Evolutionary conservation across 768 basidiomycete genomes (phyloP), one percentile per base, ranked within the genome.

Genomic region (Psilocybe cyanescens): DNA sequence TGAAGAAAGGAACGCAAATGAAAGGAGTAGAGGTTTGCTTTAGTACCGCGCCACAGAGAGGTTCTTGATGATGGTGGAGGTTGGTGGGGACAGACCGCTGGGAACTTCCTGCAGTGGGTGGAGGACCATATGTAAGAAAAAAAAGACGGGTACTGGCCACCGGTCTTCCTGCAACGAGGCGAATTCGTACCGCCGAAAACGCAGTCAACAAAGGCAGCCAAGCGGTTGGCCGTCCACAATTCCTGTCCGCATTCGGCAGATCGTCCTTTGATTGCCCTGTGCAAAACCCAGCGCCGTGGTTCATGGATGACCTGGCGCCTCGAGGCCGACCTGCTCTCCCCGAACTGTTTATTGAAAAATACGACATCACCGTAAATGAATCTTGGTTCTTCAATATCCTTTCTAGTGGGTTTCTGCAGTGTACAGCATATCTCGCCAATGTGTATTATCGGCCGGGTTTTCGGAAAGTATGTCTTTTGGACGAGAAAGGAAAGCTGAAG

Each of bases 401-500:
- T 24, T 11, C 56, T 24, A 51, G 33, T 31, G 39, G 11, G 46
- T 24, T 35, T 35, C 11, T 7, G 3, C 33, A 7, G 33, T 35
- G 7, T 2, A 35, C 33, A 35, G 24, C 33, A 35, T 35, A 35
- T 35, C 33, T 35, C 11, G 6, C 33, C 33, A 35, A 35, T 35
- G 11, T 35, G 4, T 44, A 44, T 16, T n/a, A 44, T n/a, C 41
- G 41, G 41, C 41, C 41, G 14, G 41, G 41, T 14, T 37, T 35
- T 35, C 41, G 41, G 11, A n/a, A 30, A 30, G 37, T 59, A 57
- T 60, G 24, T 14, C 30, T 50, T 53, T 55, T 24, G 17, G 14
- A 59, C 60, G 24, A 57, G 60, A 65, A 65, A 59, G 64, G 64
- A 62, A 65, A 65, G 9, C 41, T 59, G 33, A 65, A 65, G 48